These are phyloP conservation scores for Borealophlyctis nickersoniae DNA, from an alignment of 192 early-diverging fungal genomes.

Conservation along the genomic window DNA sequence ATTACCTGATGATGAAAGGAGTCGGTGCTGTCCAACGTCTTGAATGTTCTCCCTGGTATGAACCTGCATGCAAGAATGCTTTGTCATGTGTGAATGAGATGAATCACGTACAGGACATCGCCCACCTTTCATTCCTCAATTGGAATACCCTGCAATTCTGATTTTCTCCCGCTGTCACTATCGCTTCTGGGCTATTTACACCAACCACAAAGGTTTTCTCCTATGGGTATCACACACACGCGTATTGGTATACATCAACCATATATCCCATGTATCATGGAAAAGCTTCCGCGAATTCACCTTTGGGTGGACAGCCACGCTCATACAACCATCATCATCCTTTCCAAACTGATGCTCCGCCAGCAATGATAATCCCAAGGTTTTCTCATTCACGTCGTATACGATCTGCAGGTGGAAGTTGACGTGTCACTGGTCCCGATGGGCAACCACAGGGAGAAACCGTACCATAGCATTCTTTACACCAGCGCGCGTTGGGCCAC, in stretches of 20 bases:
- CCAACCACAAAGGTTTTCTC: conserved; percentile 61
- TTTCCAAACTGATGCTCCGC: conserved; percentile 35
- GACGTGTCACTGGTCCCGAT: background rate
- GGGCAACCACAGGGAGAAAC: background rate
- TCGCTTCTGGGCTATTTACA: conserved; percentile 63
- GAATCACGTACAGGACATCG: background rate
- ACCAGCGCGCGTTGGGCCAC: conserved; percentile 73
- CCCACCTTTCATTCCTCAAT: conserved; percentile 50
- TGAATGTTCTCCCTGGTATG: conserved; percentile 26
- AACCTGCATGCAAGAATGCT: conserved; percentile 27
- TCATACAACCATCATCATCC: conserved; percentile 83
- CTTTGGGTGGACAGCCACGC: conserved; percentile 73
- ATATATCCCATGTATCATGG: too few relatives aligned
- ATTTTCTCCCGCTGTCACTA: conserved; percentile 69
- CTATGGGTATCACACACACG: conserved; percentile 29
- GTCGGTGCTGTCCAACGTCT: conserved; percentile 52
- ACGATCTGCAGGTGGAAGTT: conserved; percentile 24
- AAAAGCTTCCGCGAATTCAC: too few relatives aligned
- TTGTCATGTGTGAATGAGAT: background rate
- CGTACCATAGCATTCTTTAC: conserved; percentile 86
- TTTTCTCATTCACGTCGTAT: conserved; percentile 34
- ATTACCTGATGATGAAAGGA: conserved; percentile 56
- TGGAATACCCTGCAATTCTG: conserved; percentile 76
- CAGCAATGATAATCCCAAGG: conserved; percentile 27
- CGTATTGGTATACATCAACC: background rate